Evolutionary conservation across 148 eudicot genomes (phyloP).

Genomic region (Cornus controversa): DNA sequence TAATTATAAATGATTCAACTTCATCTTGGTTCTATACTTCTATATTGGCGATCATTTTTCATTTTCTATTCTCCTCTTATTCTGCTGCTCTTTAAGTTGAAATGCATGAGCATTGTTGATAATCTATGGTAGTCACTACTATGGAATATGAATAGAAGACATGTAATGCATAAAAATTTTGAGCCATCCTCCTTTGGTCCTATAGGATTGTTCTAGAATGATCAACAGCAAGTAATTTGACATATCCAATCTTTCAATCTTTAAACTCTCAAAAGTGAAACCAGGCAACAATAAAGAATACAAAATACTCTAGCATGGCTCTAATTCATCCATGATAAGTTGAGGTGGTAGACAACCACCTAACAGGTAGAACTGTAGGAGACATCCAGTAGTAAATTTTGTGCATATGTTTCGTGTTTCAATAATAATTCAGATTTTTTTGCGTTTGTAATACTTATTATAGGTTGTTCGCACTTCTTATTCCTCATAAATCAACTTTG

Average conservation of each 20-base stretch:
- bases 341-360: not conserved
- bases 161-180: not conserved
- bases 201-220: not conserved
- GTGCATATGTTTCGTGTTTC: not conserved
- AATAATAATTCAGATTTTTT: not conserved
- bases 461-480: not conserved
- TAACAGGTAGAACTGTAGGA: not conserved
- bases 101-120: not conserved
- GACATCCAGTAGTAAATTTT: not conserved
- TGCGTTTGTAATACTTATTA: not conserved
- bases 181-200: not conserved
- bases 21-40: too few relatives aligned
- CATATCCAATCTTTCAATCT: not conserved
- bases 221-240: not conserved
- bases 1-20: too few relatives aligned
- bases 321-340: not conserved
- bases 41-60: too few relatives aligned
- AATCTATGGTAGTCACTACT: too few relatives aligned
- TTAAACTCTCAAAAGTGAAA: not conserved
- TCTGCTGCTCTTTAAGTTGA: not conserved
- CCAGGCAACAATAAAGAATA: too few relatives aligned
- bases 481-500: constrained; percentile 12
- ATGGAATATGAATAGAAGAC: not conserved
- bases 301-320: too few relatives aligned
- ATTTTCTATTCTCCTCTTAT: not conserved